Base-by-base conservation (phyloP, 1,139 yeast species). In the Protomyces macrosporus region DNA sequence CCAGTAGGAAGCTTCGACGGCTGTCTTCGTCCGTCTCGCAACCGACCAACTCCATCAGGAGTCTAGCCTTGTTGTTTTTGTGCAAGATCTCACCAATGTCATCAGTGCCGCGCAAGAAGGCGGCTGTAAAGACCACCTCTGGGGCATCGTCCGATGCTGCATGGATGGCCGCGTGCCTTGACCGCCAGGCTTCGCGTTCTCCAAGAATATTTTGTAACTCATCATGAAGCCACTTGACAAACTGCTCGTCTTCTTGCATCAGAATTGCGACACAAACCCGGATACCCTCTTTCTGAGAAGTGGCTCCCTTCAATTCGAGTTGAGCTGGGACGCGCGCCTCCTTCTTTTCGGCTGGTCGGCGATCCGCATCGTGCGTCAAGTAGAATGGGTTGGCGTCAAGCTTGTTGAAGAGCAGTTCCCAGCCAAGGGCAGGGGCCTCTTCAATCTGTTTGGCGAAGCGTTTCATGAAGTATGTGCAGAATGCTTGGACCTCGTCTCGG, bases 381-480 rank as follows among this genome's bases (percentile, higher is more conserved):
- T 79, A 79, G 36, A 75, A 77, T 5, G 77, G 69, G 33, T 75
- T 73, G 30, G 81, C 83, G 58, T 83, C 83, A 68, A 85, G 74
- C 69, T 88, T 77, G 35, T 86, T 82, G 74, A 88, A 88, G 51
- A 90, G 75, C 30, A 91, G 69, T 70, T 90, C 97, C 14, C 87
- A 79, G 55, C 83, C 86, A 67, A 84, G 73, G 0, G 78, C 78
- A 62, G 81, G 95, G 70, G 84, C 82, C 71, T 73, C 81, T 55
- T 73, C 78, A 67, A 79, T 78, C 67, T 75, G 81, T 73, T 75
- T 75, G 65, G 81, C 82, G 67, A 93, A 78, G 67, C 82, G 82
- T 66, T 82, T 81, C 84, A 90, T 84, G 70, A 80, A 90, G 70
- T 86, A 85, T 42, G 80, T 79, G 51, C 88, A 77, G 70, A 93